Conservation (phyloP, 208 protist genomes). For the Giardia muris region DNA sequence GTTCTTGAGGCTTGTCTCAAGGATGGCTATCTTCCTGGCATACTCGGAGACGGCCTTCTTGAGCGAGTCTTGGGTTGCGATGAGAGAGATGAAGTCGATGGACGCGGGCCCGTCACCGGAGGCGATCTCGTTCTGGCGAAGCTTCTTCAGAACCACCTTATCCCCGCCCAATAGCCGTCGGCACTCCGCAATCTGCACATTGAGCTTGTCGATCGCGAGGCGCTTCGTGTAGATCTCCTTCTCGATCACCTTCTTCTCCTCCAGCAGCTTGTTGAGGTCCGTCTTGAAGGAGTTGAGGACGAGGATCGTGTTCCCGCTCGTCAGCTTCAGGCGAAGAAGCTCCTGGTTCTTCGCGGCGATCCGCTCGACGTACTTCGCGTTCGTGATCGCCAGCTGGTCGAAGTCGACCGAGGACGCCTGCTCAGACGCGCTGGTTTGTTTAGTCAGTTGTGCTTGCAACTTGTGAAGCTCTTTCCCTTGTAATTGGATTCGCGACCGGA, state of each 20-base stretch:
- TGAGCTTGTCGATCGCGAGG: neutral
- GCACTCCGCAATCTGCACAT: neutral
- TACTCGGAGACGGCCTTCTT: neutral
- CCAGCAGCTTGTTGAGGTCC: slow-evolving; percentile 58
- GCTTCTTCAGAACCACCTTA: neutral
- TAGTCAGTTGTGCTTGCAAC: neutral
- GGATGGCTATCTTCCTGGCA: neutral
- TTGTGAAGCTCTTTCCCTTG: neutral
- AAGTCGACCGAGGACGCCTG: slow-evolving; percentile 61
- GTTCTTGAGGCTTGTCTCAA: neutral
- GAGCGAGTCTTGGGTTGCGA: neutral
- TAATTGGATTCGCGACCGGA: neutral
- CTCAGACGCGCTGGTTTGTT: neutral
- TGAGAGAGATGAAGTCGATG: slow-evolving; percentile 10
- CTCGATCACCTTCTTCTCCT: slow-evolving; percentile 59
- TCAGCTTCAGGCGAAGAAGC: slow-evolving; percentile 70
- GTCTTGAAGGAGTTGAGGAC: slow-evolving; percentile 63
- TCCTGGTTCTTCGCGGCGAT: slow-evolving; percentile 74
- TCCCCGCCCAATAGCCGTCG: neutral
- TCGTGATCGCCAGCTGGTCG: slow-evolving; percentile 77
- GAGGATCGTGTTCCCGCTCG: slow-evolving; percentile 69
- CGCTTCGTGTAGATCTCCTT: slow-evolving; percentile 52
- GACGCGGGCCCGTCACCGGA: neutral
- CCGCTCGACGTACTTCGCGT: slow-evolving; percentile 72
- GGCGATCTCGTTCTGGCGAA: slow-evolving; percentile 16